Base-by-base conservation (phyloP, 768 basidiomycete genomes). In the Phylloporus sp. region DNA sequence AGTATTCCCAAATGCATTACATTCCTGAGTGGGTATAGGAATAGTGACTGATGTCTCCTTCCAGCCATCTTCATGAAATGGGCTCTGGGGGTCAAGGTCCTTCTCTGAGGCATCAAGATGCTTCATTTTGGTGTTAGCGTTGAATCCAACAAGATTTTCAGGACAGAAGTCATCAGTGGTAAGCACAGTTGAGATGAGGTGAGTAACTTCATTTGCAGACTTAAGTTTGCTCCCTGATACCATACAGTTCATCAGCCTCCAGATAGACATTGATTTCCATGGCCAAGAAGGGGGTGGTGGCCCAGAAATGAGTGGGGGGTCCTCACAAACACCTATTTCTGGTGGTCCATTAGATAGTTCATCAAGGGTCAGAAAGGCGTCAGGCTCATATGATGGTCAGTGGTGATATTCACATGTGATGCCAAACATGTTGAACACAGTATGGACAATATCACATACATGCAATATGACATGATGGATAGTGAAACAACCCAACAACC, bases 11-110 rank as follows among this genome's bases (percentile, higher is more conserved):
- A 11, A 21, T 0, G 36, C 17, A 22, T 53, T 44, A 1, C 10
- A 24, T 18, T 49, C 44, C 7, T 61, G 54, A 3, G 66, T 69
- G 0, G 70, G 70, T 5, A 71, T 56, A 0, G 45, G 35, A 27
- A 71, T 67, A 2, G 48, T 10, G 3, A 69, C 44, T 0, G 44
- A 13, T 1, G 57, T 35, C 15, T 60, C 54, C 15, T 38, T 49
- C 51, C 57, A 58, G 4, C 31, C 21, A 11, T 52, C 48, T 8
- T 40, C n/a, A n/a, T n/a, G n/a, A n/a, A n/a, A 26, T 18, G 36
- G 18, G 18, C 3, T 26, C 28, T 9, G 28, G 28, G 3, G 18
- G n/a, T n/a, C n/a, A n/a, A n/a, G n/a, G n/a, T n/a, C n/a, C n/a
- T 38, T 34, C 33, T 55, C 49, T 1, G 54, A 42, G 1, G 8